Evolutionary conservation across 352 stramenopile species (phyloP).

Genomic region (Aphanomyces euteiches): DNA sequence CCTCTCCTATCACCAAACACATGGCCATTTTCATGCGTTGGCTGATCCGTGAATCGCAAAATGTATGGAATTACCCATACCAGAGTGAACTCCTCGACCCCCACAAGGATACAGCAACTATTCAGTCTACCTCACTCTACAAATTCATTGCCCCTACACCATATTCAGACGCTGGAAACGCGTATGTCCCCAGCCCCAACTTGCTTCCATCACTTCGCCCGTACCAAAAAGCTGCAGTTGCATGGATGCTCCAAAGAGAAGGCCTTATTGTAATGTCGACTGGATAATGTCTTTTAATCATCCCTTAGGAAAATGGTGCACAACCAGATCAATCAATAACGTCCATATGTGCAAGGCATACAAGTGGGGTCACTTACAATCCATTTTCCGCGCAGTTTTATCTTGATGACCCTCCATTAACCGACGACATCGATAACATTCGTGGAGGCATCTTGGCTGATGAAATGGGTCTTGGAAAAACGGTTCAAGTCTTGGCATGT

Average conservation of each 20-base stretch:
- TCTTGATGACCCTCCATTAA: background rate
- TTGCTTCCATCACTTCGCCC: conserved; percentile 64
- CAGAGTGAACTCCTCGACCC: conserved; percentile 47
- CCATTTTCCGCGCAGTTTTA: conserved; percentile 32
- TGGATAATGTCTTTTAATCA: no score
- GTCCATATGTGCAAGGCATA: no score
- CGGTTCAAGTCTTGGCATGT: conserved; percentile 64
- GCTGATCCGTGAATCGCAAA: background rate
- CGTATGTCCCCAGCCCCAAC: conserved; percentile 17
- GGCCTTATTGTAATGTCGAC: background rate
- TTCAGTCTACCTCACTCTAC: conserved; percentile 37
- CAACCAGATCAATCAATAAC: no score
- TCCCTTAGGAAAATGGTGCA: no score
- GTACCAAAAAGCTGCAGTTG: conserved; percentile 55
- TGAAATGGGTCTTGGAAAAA: conserved; percentile 90
- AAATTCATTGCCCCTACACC: conserved; percentile 31
- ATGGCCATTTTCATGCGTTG: conserved; percentile 24
- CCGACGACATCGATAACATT: conserved; percentile 31
- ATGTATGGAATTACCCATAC: conserved; percentile 47
- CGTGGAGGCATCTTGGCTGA: conserved; percentile 89
- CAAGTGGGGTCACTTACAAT: conserved; percentile 37
- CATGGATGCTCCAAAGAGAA: conserved; percentile 54
- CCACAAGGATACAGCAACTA: background rate
- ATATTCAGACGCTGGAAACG: conserved; percentile 28
- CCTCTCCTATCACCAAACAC: conserved; percentile 11